Evolutionary conservation across 441 rosid genomes (phyloP).

Genomic region (Aleurites moluccanus): DNA sequence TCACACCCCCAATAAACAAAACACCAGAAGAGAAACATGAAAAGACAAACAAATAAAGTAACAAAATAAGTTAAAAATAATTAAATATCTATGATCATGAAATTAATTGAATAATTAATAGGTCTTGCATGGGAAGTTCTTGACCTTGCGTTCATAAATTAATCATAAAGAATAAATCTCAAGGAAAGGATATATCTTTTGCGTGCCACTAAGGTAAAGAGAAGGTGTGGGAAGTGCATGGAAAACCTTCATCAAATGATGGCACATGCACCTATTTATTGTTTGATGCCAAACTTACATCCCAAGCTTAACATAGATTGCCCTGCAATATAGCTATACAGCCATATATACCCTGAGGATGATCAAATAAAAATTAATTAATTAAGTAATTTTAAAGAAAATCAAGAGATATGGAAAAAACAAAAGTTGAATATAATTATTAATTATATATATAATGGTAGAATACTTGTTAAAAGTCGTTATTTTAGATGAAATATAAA

Average conservation of each 20-base stretch:
- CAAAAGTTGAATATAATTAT: slow-evolving; percentile 6
- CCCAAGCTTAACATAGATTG: slow-evolving; percentile 28
- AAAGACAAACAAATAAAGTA: too few relatives aligned
- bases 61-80: too few relatives aligned
- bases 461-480: too few relatives aligned
- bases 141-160: slow-evolving; percentile 18
- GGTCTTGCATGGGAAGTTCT: background rate
- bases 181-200: slow-evolving; percentile 41
- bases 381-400: background rate
- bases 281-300: slow-evolving; percentile 36
- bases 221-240: slow-evolving; percentile 10
- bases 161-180: slow-evolving; percentile 16
- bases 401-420: slow-evolving; percentile 17
- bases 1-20: too few relatives aligned
- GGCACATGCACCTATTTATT: slow-evolving; percentile 15
- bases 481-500: too few relatives aligned
- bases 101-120: background rate
- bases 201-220: slow-evolving; percentile 46
- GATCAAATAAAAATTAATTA: too few relatives aligned
- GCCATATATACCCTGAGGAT: too few relatives aligned
- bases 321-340: background rate
- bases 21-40: too few relatives aligned
- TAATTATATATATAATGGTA: too few relatives aligned
- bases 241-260: slow-evolving; percentile 29
- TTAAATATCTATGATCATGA: background rate